Evolutionary conservation across 306 rosid genomes (phyloP).

Genomic region (Prosopis cineraria): DNA sequence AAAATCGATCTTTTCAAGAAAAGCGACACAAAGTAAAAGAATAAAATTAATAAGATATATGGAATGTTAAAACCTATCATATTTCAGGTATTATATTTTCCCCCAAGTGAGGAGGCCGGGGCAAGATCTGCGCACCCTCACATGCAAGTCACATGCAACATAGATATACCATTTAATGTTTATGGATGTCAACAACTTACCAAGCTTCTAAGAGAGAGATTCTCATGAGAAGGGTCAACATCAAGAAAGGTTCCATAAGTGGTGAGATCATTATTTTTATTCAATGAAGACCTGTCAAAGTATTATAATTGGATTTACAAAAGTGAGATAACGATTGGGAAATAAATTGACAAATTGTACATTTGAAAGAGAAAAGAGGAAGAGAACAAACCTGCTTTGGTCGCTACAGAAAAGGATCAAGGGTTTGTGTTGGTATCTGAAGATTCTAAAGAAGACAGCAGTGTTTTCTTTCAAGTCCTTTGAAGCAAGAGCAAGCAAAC

Average conservation of each 20-base stretch:
- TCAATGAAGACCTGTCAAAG: conserved; percentile 54
- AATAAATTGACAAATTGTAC: neutral
- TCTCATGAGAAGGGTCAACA: conserved; percentile 51
- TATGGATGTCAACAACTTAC: too few relatives aligned
- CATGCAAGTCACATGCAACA: too few relatives aligned
- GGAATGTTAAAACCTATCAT: too few relatives aligned
- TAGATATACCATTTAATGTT: too few relatives aligned
- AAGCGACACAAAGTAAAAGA: too few relatives aligned
- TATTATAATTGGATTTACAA: neutral
- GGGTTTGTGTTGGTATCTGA: conserved; percentile 43
- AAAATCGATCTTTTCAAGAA: too few relatives aligned
- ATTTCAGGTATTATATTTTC: too few relatives aligned
- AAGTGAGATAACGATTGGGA: neutral
- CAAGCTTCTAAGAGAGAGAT: conserved; percentile 62
- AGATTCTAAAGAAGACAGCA: conserved; percentile 70
- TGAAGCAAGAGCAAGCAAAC: conserved; percentile 66
- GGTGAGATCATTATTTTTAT: conserved; percentile 47
- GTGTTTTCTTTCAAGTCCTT: conserved; percentile 71
- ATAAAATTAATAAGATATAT: too few relatives aligned
- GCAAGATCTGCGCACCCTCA: too few relatives aligned
- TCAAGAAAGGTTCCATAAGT: conserved; percentile 54
- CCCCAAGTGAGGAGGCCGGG: too few relatives aligned
- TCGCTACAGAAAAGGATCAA: conserved; percentile 74
- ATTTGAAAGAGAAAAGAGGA: neutral
- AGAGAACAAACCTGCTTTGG: conserved; percentile 65